A percentile compares a stretch with the other conserved stretches of the same genome.
phyloP scores from a whole-genome alignment of 2,329 filamentous ascomycete genomes.

The Verticillium nubilum region DNA sequence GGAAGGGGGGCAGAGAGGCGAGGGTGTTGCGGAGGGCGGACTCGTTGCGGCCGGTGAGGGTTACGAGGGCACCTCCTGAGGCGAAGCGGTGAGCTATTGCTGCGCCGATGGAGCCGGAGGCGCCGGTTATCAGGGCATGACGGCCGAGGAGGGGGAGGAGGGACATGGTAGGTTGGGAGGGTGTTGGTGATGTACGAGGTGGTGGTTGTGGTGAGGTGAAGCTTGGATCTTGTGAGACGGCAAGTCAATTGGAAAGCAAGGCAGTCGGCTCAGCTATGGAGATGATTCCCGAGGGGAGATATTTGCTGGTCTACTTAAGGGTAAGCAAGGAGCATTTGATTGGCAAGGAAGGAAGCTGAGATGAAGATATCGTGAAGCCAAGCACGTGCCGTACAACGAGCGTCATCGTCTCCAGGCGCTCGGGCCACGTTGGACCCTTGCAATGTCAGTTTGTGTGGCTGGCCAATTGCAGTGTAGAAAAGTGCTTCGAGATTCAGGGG shows the following conservation, averaged over 20 bases:
- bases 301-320: too few relatives aligned
- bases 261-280: too few relatives aligned
- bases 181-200: neutral
- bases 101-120: conserved; percentile 63
- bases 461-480: neutral
- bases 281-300: too few relatives aligned
- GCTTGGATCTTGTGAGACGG: neutral
- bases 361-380: neutral
- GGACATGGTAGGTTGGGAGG: conserved; percentile 3
- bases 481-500: neutral
- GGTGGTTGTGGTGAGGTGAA: neutral
- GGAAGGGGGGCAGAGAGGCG: conserved; percentile 19
- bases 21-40: conserved; percentile 36
- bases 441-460: neutral
- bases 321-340: too few relatives aligned
- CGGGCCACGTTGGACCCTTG: neutral
- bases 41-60: conserved; percentile 55
- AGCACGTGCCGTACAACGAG: neutral
- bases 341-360: neutral
- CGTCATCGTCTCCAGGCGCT: neutral
- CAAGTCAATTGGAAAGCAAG: too few relatives aligned
- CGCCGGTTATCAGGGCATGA: conserved; percentile 61
- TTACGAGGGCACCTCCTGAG: conserved; percentile 50
- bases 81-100: conserved; percentile 65
- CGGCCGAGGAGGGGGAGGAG: conserved; percentile 31